Base-by-base conservation (phyloP, 2,329 filamentous ascomycete genomes). In the Ophiostoma himal-ulmi region DNA sequence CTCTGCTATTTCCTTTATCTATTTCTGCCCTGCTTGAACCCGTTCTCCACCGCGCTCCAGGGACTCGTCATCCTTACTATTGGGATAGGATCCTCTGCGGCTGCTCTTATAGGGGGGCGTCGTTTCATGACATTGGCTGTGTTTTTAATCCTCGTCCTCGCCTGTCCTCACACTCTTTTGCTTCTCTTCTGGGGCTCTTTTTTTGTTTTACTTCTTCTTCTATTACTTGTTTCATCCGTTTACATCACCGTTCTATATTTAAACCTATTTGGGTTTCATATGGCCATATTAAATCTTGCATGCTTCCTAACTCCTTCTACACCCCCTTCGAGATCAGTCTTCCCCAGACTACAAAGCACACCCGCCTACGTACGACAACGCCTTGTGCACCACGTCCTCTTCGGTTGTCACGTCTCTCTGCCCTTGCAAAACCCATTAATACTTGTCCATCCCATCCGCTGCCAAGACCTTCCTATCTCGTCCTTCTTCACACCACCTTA, bases 31-130 rank as follows among this genome's bases (percentile, higher is more conserved):
- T 22, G n/a, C 48, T 22, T 14, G 7, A 57, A 13, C 26, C n/a
- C n/a, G 52, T 57, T 26, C 52, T 57, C 52, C 52, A 57, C 52
- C 52, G 52, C 13, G 52, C 26, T 57, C 52, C 52, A 57, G 52
- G 52, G 52, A 57, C 52, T 57, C 52, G 52, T 57, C 52, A 57
- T 57, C 52, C 52, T 57, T 22, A 10, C n/a, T 22, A n/a, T 17
- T 44, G 22, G 1, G 14, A 57, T 30, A 13, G 48, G 48, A 57
- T 57, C 52, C 52, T 57, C 52, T 57, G 52, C 52, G 52, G 52
- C 52, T 26, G 52, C 22, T 57, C 52, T 26, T n/a, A n/a, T 57
- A 57, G n/a, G 52, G 52, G 39, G 52, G 22, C 52, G 52, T 57
- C 52, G 52, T 57, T 14, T 57, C 52, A 57, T 57, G n/a, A 17